Base-by-base conservation (phyloP, 2,329 filamentous ascomycete species). In the Eurotiales sp. region DNA sequence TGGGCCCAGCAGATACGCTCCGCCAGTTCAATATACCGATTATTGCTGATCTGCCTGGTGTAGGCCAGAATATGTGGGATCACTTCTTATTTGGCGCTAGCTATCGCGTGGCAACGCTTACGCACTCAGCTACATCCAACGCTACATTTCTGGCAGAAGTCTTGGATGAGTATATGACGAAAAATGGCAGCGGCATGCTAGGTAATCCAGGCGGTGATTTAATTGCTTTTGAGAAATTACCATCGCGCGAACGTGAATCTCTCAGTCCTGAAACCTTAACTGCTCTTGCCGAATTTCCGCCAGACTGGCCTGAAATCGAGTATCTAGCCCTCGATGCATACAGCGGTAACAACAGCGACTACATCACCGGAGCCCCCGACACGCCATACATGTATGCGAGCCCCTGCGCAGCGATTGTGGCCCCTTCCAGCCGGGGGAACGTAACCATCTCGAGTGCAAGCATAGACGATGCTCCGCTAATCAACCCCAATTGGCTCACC, bases 401-500 rank as follows among this genome's bases (percentile, higher is more conserved):
- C 1, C 51, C 72, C 1, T 32, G 58, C 1, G 62, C 56, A 1
- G 67, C 66, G 0, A 59, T 78, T 0, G 62, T 72, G 1, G 66
- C 73, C 0, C 71, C 75, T 2, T 52, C 66, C 0, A 77, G 74
- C 0, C 70, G 72, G 0, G 77, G 77, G 4, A 76, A 65, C 46
- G 60, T 79, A 1, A 72, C 69, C 0, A 66, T 79, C n/a, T 46
- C 47, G 0, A 72, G 69, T 0, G 46, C 59, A n/a, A 61, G 67
- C 12, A 68, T 62, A 0, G 53, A 58, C 0, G 68, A 71, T 19
- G 57, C 60, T 0, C 77, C 77, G 0, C 56, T 72, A 12, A 72
- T 79, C 52, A 68, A 77, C 55, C 72, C 74, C 1, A 74, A 74
- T 55, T 80, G 71, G 68, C 62, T 80, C 1, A 40, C 23, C 8